phyloP scores from a whole-genome alignment of 148 eudicot genomes.

The Euryodendron excelsum region DNA sequence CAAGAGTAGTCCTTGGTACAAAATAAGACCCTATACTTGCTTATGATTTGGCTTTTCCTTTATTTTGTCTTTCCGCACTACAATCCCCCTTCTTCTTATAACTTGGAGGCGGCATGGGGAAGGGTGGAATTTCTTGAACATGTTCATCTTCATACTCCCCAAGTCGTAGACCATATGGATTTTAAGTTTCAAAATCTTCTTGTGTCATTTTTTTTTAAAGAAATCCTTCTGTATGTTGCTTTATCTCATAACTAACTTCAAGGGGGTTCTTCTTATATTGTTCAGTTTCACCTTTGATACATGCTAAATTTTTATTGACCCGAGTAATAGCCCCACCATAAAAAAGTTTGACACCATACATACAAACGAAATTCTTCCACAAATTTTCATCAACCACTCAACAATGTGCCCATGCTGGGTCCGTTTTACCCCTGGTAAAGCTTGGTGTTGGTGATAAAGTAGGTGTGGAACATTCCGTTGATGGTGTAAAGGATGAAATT shows the following conservation, averaged over 20 bases:
- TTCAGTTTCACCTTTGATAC: background rate
- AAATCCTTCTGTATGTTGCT: background rate
- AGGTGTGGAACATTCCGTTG: background rate
- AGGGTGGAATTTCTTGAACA: background rate
- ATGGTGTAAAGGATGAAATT: too few relatives aligned
- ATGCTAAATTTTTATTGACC: background rate
- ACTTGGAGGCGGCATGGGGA: background rate
- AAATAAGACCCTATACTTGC: background rate
- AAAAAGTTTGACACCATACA: background rate
- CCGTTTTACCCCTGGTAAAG: background rate
- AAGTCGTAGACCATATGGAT: too few relatives aligned
- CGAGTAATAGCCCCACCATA: background rate
- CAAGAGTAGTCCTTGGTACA: too few relatives aligned
- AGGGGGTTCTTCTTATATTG: background rate
- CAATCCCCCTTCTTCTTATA: background rate
- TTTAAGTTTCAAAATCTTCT: background rate
- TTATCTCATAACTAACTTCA: too few relatives aligned
- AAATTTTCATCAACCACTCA: background rate
- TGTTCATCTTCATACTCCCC: constrained; percentile 5
- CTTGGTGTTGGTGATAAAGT: background rate
- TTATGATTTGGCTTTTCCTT: background rate
- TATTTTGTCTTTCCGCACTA: background rate
- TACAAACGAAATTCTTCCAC: background rate
- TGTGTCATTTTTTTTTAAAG: background rate
- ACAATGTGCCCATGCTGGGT: constrained; percentile 3